Evolutionary conservation across 2,329 filamentous ascomycete genomes (phyloP), one percentile per base, ranked within the genome.

Genomic region (Penicillium psychrosexuale): DNA sequence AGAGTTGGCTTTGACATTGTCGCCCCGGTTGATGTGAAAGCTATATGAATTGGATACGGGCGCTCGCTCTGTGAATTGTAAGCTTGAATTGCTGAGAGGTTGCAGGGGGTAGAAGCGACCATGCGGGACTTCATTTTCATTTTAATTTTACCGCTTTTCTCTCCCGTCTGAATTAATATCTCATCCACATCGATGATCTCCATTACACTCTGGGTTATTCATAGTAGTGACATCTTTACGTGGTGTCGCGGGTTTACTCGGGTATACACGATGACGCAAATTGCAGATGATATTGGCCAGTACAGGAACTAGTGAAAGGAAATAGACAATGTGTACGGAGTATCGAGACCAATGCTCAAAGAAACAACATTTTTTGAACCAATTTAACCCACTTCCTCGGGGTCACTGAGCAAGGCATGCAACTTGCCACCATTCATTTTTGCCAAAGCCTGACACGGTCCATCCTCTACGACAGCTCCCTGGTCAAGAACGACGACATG

Each of bases 401-500:
- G 54, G 28, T 63, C 55, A 52, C 64, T 64, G 15, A 75, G 59
- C 57, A 75, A 56, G 30, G 61, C 69, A 60, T 76, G 73, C 17
- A 80, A 69, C 69, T 85, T 82, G 36, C 74, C 75, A 0, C 78
- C 79, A 3, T 66, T 48, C 27, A 57, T 64, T 30, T 56, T 61
- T 43, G 82, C 63, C 63, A 97, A 70, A 55, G 84, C 83, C 2
- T 80, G 74, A 71, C 87, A 96, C 0, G 71, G 65, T 0, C 92
- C 92, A 68, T 93, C 83, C 2, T 84, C 87, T 7, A 90, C 83
- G 2, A 82, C 77, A 3, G 82, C 80, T 0, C 85, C 82, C n/a
- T 89, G 82, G 28, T 95, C 79, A 56, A 87, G 63, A 58, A 97
- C 84, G 0, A 93, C 78, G 8, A 97, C 77, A 42, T 83, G 79